Evolutionary conservation across 768 basidiomycete species (phyloP).

Genomic region (Pleurotus ostreatus): DNA sequence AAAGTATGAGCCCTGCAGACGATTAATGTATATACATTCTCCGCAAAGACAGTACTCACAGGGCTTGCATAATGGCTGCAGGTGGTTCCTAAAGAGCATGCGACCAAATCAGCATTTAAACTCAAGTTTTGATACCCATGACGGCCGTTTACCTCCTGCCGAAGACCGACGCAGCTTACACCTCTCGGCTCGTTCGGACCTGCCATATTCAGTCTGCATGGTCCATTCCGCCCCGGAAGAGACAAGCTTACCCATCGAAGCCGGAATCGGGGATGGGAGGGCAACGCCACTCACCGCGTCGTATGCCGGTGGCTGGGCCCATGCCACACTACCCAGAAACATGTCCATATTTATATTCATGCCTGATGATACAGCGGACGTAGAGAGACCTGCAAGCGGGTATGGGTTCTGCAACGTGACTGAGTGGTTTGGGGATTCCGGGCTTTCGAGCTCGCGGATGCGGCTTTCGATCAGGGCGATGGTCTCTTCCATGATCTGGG

Average conservation of each 20-base stretch:
- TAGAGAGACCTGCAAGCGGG: background rate
- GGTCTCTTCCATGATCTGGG: slow-evolving; percentile 46
- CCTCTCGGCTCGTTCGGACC: background rate
- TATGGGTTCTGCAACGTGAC: slow-evolving; percentile 37
- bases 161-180: background rate
- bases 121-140: background rate
- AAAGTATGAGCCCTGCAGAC: slow-evolving; percentile 29
- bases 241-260: background rate
- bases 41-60: slow-evolving; percentile 22
- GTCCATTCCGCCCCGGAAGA: background rate
- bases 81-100: slow-evolving; percentile 31
- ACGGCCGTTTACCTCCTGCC: background rate
- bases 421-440: slow-evolving; percentile 16
- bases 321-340: background rate
- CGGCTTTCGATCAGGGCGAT: slow-evolving; percentile 42
- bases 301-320: background rate
- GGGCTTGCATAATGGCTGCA: slow-evolving; percentile 28
- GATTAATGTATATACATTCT: background rate
- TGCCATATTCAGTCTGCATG: background rate
- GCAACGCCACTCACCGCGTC: background rate
- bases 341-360: background rate
- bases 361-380: background rate
- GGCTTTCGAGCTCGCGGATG: slow-evolving; percentile 43
- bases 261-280: background rate
- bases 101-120: background rate